Evolutionary conservation across 1,284 basidiomycete species (phyloP), one percentile per base, ranked within the genome.

Genomic region (Boletus nobilissimus): DNA sequence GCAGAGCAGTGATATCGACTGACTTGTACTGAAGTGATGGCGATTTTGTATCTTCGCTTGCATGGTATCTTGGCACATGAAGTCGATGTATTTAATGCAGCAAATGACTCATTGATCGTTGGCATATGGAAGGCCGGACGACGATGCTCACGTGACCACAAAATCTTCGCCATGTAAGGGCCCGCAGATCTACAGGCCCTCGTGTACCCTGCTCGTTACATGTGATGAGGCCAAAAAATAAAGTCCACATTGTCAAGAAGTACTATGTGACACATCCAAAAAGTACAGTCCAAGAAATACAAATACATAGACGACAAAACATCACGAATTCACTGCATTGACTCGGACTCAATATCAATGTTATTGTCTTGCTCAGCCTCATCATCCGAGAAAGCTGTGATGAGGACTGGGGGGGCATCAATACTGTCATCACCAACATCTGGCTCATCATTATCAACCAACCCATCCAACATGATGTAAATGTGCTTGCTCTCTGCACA

Each of bases 11-110:
- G 79, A 78, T 54, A 48, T 69, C 48, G 72, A 81, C 38, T 81
- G 54, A 82, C 39, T 57, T 63, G 73, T 71, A 64, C 40, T 71
- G 40, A 24, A 48, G 71, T 38, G 32, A 32, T 10, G 46, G 19
- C 10, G 14, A 38, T 46, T 51, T 48, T 84, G 81, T 84, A 83
- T 76, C 65, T 72, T 75, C 72, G 68, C 36, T 75, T 67, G 51
- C 64, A 75, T 76, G 39, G 62, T 75, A 67, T 40, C 8, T 78
- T 72, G n/a, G 43, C 38, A 74, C 43, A n/a, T n/a, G 66, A 66
- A 75, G 26, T 66, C 29, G 60, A n/a, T n/a, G 8, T 62, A 22
- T 57, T 57, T 38, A 65, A 34, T 67, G n/a, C 43, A 16, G 66
- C 19, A 43, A 8, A 57, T 57, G 54, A 57, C 14, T 57, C 14